Percentiles rank a stretch among this genome's conserved stretches.
Evolutionary conservation across 257 asterid species (phyloP).

Genomic region (Sherardia arvensis): DNA sequence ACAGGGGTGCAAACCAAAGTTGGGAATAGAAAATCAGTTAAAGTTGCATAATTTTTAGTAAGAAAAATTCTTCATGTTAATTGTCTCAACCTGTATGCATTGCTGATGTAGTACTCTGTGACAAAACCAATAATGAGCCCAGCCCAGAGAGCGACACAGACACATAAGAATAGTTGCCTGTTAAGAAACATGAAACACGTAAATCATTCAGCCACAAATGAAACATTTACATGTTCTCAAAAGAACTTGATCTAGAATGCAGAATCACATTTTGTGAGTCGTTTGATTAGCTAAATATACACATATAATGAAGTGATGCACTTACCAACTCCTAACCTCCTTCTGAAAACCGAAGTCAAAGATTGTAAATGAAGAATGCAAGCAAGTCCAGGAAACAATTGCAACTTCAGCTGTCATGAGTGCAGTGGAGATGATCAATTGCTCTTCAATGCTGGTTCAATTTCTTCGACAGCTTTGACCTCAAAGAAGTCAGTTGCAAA

Average conservation of each 20-base stretch:
- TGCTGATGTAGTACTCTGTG: slow-evolving; percentile 86
- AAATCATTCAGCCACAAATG: background rate
- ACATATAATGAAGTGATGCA: too few relatives aligned
- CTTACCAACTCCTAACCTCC: too few relatives aligned
- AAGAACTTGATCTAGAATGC: too few relatives aligned
- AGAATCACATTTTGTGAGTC: too few relatives aligned
- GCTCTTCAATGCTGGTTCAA: slow-evolving; percentile 54
- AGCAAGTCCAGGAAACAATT: slow-evolving; percentile 62
- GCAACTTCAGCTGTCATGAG: slow-evolving; percentile 77
- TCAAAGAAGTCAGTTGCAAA: too few relatives aligned
- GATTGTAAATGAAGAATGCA: slow-evolving; percentile 74
- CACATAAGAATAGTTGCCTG: slow-evolving; percentile 87
- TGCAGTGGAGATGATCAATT: slow-evolving; percentile 69
- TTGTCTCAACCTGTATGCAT: slow-evolving; percentile 78
- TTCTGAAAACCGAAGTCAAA: too few relatives aligned
- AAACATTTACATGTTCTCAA: too few relatives aligned
- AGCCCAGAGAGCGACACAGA: slow-evolving; percentile 77
- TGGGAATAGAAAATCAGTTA: too few relatives aligned
- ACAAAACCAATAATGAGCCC: slow-evolving; percentile 88
- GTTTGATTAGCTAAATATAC: too few relatives aligned
- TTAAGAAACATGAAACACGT: slow-evolving; percentile 1
- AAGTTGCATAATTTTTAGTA: background rate
- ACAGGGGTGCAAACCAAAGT: slow-evolving; percentile 25
- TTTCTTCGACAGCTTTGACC: too few relatives aligned
- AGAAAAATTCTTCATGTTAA: background rate